phyloP scores from a whole-genome alignment of 257 asterid species.

The Fraxinus pennsylvanica region DNA sequence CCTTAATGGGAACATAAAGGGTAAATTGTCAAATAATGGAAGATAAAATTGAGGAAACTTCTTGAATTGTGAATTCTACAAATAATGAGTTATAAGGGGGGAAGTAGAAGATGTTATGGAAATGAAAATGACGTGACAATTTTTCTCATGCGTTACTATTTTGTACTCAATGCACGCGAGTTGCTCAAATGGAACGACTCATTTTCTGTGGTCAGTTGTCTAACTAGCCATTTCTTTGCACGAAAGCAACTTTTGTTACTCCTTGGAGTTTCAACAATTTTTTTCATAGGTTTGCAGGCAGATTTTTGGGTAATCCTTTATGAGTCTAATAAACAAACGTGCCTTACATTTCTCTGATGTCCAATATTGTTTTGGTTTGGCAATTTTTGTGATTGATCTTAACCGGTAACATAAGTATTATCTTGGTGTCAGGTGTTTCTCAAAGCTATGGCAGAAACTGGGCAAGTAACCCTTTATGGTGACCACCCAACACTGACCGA shows the following conservation, averaged over 20 bases:
- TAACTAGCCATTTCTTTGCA: constrained; percentile 15
- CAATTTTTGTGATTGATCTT: background rate
- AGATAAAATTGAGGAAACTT: background rate
- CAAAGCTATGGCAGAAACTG: constrained; percentile 97
- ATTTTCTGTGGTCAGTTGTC: background rate
- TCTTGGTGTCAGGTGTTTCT: constrained; percentile 69
- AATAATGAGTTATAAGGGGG: background rate
- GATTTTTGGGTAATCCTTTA: background rate
- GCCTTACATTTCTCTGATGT: background rate
- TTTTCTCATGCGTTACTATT: constrained; percentile 1
- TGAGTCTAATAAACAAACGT: background rate
- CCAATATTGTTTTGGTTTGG: constrained; percentile 5
- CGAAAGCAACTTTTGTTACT: constrained; percentile 2
- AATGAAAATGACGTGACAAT: background rate
- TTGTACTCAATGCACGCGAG: background rate
- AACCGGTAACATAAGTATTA: background rate
- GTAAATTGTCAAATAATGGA: background rate
- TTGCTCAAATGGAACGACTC: background rate
- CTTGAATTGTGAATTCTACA: constrained; percentile 2
- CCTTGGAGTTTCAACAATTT: background rate
- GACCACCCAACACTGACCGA: constrained; percentile 85
- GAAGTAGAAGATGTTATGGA: background rate
- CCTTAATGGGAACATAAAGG: background rate
- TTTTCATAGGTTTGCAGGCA: background rate
- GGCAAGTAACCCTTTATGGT: constrained; percentile 88